These are phyloP conservation scores for Digitaria exilis DNA, from an alignment of 202 grass and related monocot species.

Conservation along the genomic window DNA sequence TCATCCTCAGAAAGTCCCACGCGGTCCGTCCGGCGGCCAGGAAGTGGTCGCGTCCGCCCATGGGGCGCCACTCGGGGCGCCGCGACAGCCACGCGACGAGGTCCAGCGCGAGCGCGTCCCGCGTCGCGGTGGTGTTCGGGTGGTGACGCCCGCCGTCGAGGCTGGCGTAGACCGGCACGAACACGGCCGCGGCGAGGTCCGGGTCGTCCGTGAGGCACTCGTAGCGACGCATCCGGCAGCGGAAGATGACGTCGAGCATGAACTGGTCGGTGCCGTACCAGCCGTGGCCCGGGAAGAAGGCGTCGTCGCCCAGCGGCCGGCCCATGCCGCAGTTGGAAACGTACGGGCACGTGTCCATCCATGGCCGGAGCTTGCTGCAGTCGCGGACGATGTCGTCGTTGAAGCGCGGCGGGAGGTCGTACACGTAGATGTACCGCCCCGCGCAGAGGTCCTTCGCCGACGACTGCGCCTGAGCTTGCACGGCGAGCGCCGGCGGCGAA, in stretches of 20 bases:
- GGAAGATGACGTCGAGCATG: conserved; percentile 67
- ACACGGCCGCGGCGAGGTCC: conserved; percentile 53
- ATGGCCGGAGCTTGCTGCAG: conserved; percentile 51
- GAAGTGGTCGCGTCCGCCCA: conserved; percentile 70
- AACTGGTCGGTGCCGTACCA: conserved; percentile 74
- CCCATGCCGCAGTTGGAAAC: conserved; percentile 62
- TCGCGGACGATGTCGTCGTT: conserved; percentile 13
- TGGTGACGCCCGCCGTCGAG: conserved; percentile 55
- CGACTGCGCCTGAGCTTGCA: neutral
- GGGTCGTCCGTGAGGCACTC: conserved; percentile 60
- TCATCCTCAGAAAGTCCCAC: conserved; percentile 63
- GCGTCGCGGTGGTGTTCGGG: conserved; percentile 41
- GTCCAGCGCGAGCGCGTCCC: conserved; percentile 61
- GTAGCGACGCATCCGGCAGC: conserved; percentile 60
- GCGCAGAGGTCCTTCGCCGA: conserved; percentile 31
- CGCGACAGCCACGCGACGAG: conserved; percentile 53
- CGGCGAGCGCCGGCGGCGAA: neutral
- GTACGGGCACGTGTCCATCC: conserved; percentile 70
- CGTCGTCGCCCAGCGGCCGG: conserved; percentile 26
- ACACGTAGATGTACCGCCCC: neutral
- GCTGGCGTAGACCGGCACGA: conserved; percentile 73
- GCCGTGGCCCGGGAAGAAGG: conserved; percentile 56
- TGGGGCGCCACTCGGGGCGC: conserved; percentile 62
- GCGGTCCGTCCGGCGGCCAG: conserved; percentile 63
- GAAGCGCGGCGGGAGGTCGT: neutral